Evolutionary conservation across 2,329 filamentous ascomycete species (phyloP), one percentile per base, ranked within the genome.

Genomic region (Exophiala mesophila): DNA sequence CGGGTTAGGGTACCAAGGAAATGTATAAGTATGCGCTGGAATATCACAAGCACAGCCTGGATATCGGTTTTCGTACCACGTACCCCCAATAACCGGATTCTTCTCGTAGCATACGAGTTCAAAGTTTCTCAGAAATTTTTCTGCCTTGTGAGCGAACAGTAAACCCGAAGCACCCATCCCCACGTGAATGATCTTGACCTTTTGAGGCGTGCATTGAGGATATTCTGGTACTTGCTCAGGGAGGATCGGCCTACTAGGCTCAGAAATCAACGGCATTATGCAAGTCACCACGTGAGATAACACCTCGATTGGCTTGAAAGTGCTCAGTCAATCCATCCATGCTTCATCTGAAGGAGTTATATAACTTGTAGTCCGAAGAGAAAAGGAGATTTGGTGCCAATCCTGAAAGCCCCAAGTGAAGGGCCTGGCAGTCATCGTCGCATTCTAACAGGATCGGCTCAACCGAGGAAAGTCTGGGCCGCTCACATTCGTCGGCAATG

Each of bases 21-120:
- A 74, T 40, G 74, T 69, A 34, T 73, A 72, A 17, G 68, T 69
- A 36, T 72, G 68, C 3, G 61, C 61, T 1, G 69, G 69, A 19
- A 72, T 70, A 50, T 73, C 68, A 20, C 48, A 50, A 3, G 44
- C 41, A 31, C 44, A 45, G 12, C 45, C 45, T 10, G 45, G 45
- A 21, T 47, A 47, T 26, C 34, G 35, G 40, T 47, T 47, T 30
- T 47, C 45, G 13, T 40, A 47, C 45, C 45, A 47, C 1, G 45
- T 47, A 23, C 45, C 45, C n/a, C 45, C 48, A 24, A 51, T 40
- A 3, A 10, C 23, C 5, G 39, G 32, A 21, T 51, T 51, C 45
- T 51, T 51, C 36, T 51, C 48, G 17, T 51, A 51, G 19, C 45
- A 48, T 9, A 49, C 39, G 6, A 51, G 36, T 15, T 49, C 45